These are phyloP conservation scores for Tolypocladium ovalisporum DNA, from an alignment of 2,329 filamentous ascomycete genomes.

Conservation along the genomic window DNA sequence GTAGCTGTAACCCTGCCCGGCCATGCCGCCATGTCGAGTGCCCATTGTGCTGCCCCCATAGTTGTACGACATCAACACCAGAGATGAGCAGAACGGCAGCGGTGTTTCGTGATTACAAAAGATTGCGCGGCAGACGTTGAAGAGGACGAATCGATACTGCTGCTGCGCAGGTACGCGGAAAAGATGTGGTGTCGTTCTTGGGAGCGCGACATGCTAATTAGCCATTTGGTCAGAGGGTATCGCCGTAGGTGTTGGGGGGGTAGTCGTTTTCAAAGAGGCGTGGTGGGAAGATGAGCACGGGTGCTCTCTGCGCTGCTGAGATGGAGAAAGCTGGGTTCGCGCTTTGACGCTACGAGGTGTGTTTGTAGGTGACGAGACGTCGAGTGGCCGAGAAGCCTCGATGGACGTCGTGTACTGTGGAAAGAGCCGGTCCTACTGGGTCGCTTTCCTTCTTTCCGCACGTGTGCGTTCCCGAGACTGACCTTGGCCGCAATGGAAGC, in stretches of 20 bases:
- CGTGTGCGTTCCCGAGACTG: not conserved
- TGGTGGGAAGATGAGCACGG: not conserved
- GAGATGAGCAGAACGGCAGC: not conserved
- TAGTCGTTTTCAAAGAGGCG: not conserved
- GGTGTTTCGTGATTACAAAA: not conserved
- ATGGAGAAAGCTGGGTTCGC: not conserved
- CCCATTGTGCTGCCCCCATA: not conserved
- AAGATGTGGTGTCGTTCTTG: not conserved
- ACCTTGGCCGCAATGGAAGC: not conserved
- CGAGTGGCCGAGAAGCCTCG: not conserved
- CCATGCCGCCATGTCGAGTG: not conserved
- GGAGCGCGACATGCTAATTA: not conserved
- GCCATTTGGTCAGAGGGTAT: not conserved
- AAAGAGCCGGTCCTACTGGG: not conserved
- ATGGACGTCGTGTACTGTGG: not conserved
- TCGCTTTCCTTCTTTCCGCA: not conserved
- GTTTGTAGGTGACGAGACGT: not conserved
- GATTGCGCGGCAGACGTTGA: not conserved
- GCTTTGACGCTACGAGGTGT: not conserved
- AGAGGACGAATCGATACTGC: not conserved
- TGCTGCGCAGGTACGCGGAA: not conserved
- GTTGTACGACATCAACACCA: not conserved
- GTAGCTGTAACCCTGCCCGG: constrained; percentile 2
- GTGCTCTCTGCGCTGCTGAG: not conserved
- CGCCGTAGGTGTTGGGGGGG: not conserved